phyloP scores from a whole-genome alignment of 768 basidiomycete species.

The Kwoniella bestiolae region DNA sequence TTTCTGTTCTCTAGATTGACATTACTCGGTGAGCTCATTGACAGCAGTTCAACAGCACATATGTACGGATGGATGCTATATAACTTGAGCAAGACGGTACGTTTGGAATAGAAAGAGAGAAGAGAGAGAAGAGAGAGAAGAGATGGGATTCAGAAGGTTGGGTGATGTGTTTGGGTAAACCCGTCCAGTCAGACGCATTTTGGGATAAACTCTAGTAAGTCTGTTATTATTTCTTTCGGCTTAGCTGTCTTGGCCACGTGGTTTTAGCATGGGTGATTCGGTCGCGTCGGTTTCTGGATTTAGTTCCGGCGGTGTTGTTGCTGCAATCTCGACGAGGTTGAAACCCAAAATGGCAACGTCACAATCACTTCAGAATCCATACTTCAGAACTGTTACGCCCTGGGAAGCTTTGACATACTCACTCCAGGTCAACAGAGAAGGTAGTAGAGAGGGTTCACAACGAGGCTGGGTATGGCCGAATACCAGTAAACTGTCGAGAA shows the following conservation, averaged over 20 bases:
- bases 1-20: neutral
- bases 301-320: constrained; percentile 9
- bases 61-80: constrained; percentile 2
- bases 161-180: neutral
- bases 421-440: neutral
- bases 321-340: too few relatives aligned
- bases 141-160: neutral
- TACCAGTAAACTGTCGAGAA: neutral
- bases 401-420: neutral
- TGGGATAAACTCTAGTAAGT: constrained; percentile 10
- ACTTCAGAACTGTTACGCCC: too few relatives aligned
- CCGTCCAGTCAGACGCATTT: neutral
- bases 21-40: constrained; percentile 7
- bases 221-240: neutral
- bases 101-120: constrained; percentile 2
- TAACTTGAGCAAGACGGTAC: neutral
- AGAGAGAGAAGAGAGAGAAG: neutral
- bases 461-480: neutral
- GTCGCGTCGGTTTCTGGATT: neutral
- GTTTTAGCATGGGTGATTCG: neutral
- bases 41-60: constrained; percentile 1
- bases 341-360: neutral
- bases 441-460: neutral
- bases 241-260: neutral
- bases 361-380: neutral